Percentiles rank a stretch among this genome's conserved stretches.
phyloP scores from a whole-genome alignment of 2,329 filamentous ascomycete species.

The Apiospora arundinis region DNA sequence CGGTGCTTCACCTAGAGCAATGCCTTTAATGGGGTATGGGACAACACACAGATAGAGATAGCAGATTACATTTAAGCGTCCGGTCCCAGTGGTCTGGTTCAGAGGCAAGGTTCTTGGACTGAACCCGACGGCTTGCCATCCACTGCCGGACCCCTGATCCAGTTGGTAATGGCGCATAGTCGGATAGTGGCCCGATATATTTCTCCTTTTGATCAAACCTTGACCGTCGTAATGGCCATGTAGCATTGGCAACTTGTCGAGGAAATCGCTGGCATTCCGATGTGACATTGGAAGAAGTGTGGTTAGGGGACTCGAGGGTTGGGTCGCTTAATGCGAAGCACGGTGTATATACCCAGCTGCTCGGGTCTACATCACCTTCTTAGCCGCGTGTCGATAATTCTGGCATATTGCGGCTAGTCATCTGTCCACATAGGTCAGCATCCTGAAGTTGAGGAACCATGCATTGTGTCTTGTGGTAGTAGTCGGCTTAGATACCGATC shows the following conservation, averaged over 20 bases:
- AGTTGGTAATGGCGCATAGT: not conserved
- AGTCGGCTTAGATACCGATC: not conserved
- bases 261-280: not conserved
- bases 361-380: not conserved
- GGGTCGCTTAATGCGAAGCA: not conserved
- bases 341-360: not conserved
- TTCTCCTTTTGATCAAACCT: not conserved
- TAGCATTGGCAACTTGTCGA: not conserved
- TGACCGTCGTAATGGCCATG: not conserved
- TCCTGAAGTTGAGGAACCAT: not conserved
- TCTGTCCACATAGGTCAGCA: not conserved
- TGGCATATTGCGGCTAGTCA: not conserved
- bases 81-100: no score
- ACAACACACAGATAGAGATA: no score
- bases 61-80: no score
- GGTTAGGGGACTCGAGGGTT: not conserved
- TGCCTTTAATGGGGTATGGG: no score
- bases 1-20: no score
- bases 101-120: no score
- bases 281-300: not conserved
- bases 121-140: not conserved
- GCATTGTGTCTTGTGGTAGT: not conserved
- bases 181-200: not conserved
- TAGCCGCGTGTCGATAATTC: not conserved
- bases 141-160: not conserved